These are phyloP conservation scores for Secale cereale DNA, from an alignment of 176 grass and related monocot species.

Conservation along the genomic window DNA sequence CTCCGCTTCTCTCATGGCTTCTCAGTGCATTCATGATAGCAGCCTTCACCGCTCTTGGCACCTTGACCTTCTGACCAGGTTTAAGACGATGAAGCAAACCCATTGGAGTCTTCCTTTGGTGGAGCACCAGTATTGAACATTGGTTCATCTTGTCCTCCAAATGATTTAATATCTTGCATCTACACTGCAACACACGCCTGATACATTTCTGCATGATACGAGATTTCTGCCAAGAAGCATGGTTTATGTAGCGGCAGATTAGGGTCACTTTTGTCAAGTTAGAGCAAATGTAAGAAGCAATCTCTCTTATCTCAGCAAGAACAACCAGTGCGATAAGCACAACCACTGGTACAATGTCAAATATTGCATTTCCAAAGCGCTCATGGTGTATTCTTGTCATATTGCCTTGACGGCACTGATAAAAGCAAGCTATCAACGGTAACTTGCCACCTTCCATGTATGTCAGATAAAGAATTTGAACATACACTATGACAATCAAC, in stretches of 20 bases:
- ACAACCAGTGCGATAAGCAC: neutral
- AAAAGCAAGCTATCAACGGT: too few relatives aligned
- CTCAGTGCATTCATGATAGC: neutral
- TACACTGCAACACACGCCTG: neutral
- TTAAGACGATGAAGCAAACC: neutral
- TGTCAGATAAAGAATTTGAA: too few relatives aligned
- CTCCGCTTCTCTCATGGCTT: neutral
- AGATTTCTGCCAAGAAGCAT: neutral
- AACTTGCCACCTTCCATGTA: too few relatives aligned
- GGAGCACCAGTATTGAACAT: neutral
- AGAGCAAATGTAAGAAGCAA: neutral
- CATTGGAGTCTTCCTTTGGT: neutral
- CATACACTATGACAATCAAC: too few relatives aligned
- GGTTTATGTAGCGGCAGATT: neutral
- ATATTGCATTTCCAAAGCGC: neutral
- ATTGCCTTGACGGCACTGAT: too few relatives aligned
- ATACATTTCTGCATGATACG: neutral
- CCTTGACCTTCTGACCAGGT: neutral
- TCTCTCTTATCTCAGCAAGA: neutral
- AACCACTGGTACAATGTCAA: neutral
- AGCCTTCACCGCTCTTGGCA: neutral
- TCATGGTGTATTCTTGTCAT: too few relatives aligned
- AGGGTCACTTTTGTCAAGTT: conserved; percentile 7
- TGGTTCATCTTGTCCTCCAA: neutral
- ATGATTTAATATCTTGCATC: neutral